Evolutionary conservation across 192 early-diverging fungal genomes (phyloP), one percentile per base, ranked within the genome.

Genomic region (Kickxella alabastrina): DNA sequence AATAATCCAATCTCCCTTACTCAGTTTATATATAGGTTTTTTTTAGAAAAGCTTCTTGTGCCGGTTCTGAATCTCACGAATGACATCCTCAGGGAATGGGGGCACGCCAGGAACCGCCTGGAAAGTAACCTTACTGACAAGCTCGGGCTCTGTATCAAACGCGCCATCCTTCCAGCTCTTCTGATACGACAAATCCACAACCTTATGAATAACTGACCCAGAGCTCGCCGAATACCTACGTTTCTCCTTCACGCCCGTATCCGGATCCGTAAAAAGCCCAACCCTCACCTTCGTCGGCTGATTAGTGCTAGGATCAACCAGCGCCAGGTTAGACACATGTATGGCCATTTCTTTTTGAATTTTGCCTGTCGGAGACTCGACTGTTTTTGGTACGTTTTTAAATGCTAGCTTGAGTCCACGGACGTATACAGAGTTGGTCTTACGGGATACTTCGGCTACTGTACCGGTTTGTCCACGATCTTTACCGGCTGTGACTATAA

Each of bases 281-380:
- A 69, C 18, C n/a, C 35, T 31, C 19, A 76, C 55, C 49, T 62
- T 68, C 6, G 73, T 65, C 12, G 73, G 66, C 60, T 52, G 37
- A 18, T 62, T 47, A 8, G 60, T 69, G 46, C 57, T 65, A 12
- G 88, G 86, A 54, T 90, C 88, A n/a, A 90, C 69, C 43, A 90
- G 50, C 7, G 80, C 76, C 4, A 90, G 72, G 55, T 90, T 82
- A 3, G 83, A 81, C 41, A 85, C 78, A 49, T 83, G 81, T 28
- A 90, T 82, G 7, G 84, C 85, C 59, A 80, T 79, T 49, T 87
- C 85, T 54, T 82, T 83, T 43, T 73, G 75, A 40, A 87, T 74
- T 36, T 52, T 79, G 13, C 62, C 78, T 3, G 81, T 72, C 23
- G 73, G 62, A 37, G 83, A 63, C 36, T 81, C 77, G 52, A 80